A percentile compares a stretch with the other conserved stretches of the same genome.
Conservation (phyloP, 176 grass and related monocot genomes). For the Alloteropsis semialata region DNA sequence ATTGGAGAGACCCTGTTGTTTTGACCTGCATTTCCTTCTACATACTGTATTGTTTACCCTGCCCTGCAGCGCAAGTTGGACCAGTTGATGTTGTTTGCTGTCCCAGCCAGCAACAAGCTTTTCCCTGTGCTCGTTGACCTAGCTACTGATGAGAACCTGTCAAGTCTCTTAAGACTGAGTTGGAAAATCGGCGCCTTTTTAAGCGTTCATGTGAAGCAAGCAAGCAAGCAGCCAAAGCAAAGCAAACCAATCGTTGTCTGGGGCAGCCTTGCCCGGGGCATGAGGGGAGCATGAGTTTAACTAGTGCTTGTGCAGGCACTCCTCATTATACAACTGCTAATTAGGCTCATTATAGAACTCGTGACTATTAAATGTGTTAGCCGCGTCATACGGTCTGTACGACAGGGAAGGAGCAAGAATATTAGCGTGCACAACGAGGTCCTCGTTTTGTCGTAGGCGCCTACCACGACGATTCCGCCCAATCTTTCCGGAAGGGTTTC, state of each 20-base stretch:
- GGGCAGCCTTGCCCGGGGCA: background rate
- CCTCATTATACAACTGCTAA: background rate
- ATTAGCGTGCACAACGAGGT: conserved; percentile 3
- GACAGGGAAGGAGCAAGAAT: background rate
- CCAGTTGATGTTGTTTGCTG: background rate
- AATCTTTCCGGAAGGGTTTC: background rate
- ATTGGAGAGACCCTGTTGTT: background rate
- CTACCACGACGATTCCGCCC: background rate
- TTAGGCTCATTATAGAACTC: background rate
- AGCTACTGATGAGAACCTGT: conserved; percentile 15
- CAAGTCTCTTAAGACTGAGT: conserved; percentile 24
- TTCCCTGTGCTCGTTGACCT: conserved; percentile 41
- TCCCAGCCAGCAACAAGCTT: background rate
- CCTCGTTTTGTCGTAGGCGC: background rate
- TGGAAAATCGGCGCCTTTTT: background rate
- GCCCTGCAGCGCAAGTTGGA: conserved; percentile 1
- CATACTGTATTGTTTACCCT: background rate
- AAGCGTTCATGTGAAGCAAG: conserved; percentile 23
- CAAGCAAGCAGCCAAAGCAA: conserved; percentile 17
- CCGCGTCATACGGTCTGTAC: background rate
- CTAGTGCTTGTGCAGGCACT: background rate
- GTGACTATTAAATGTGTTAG: background rate
- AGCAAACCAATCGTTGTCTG: conserved; percentile 13
- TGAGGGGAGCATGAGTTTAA: background rate
- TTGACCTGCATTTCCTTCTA: conserved; percentile 8